A percentile compares a stretch with the other conserved stretches of the same genome.
phyloP scores from a whole-genome alignment of 257 asterid species.

The Petunia secreta region DNA sequence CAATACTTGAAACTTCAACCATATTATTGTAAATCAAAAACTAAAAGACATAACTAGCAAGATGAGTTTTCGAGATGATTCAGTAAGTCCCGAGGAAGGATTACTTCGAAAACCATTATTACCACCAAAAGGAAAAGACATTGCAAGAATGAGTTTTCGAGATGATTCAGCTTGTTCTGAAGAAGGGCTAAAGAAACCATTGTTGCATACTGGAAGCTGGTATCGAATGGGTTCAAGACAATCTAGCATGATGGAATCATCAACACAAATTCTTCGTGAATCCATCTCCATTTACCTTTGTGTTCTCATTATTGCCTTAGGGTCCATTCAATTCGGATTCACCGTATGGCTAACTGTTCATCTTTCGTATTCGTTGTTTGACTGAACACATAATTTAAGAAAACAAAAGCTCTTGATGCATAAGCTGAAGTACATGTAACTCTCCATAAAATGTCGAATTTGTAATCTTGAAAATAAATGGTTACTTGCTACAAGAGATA shows the following conservation, averaged over 20 bases:
- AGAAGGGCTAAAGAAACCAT: conserved; percentile 78
- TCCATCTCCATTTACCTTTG: conserved; percentile 74
- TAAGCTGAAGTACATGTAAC: too few relatives aligned
- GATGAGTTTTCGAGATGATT: conserved; percentile 14
- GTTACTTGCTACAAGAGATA: too few relatives aligned
- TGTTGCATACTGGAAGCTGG: conserved; percentile 85
- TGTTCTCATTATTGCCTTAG: conserved; percentile 72
- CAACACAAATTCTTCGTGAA: conserved; percentile 53
- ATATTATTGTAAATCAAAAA: too few relatives aligned
- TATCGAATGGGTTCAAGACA: conserved; percentile 68
- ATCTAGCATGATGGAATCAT: conserved; percentile 64
- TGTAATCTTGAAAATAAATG: background rate
- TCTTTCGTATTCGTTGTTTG: background rate
- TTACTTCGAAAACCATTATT: background rate
- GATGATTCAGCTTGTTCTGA: conserved; percentile 36
- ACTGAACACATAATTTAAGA: background rate
- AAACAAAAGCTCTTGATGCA: background rate
- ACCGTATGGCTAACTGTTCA: conserved; percentile 37
- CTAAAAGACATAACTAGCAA: background rate
- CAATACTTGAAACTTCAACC: background rate
- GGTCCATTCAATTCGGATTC: conserved; percentile 85
- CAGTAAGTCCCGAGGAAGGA: background rate
- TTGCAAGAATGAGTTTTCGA: background rate
- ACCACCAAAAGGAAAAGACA: background rate
- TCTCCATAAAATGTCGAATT: too few relatives aligned